Percentiles rank a stretch among this genome's conserved stretches.
These are phyloP conservation scores for Cyclaneusma minus DNA, from an alignment of 2,329 filamentous ascomycete species.

Conservation along the genomic window DNA sequence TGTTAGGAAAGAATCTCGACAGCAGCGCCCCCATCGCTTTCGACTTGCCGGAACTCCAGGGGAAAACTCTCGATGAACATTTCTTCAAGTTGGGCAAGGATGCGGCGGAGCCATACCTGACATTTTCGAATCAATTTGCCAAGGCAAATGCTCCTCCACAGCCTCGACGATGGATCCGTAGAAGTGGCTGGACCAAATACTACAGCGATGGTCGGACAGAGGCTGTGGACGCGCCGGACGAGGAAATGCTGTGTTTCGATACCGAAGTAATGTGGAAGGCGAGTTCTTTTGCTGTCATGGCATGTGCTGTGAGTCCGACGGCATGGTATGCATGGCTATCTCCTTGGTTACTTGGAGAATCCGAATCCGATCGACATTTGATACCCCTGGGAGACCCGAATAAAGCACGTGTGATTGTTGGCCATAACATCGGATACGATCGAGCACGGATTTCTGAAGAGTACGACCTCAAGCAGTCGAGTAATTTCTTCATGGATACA, in stretches of 20 bases:
- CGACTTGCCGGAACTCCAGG: constrained; percentile 67
- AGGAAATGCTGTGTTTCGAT: constrained; percentile 78
- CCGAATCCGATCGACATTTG: constrained; percentile 60
- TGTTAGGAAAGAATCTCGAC: constrained; percentile 83
- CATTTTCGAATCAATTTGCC: constrained; percentile 60
- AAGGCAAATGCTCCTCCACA: constrained; percentile 39
- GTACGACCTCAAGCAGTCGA: constrained; percentile 68
- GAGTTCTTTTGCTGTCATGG: constrained; percentile 88
- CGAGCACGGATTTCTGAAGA: constrained; percentile 78
- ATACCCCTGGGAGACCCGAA: constrained; percentile 72
- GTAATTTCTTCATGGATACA: constrained; percentile 82
- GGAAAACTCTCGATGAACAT: constrained; percentile 77
- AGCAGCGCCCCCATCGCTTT: constrained; percentile 63
- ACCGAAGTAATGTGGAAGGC: constrained; percentile 95
- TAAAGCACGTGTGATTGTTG: constrained; percentile 64
- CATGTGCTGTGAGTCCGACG: constrained; percentile 75
- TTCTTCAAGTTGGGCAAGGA: constrained; percentile 81
- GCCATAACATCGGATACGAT: constrained; percentile 94
- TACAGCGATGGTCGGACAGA: constrained; percentile 57
- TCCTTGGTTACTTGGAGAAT: constrained; percentile 81
- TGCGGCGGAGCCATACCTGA: constrained; percentile 71
- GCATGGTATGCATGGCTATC: constrained; percentile 98
- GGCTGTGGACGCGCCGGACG: constrained; percentile 59
- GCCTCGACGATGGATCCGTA: constrained; percentile 56
- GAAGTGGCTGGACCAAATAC: constrained; percentile 94